Base-by-base conservation (phyloP, 108 stramenopile species). In the Chaetoceros tenuissimus region DNA sequence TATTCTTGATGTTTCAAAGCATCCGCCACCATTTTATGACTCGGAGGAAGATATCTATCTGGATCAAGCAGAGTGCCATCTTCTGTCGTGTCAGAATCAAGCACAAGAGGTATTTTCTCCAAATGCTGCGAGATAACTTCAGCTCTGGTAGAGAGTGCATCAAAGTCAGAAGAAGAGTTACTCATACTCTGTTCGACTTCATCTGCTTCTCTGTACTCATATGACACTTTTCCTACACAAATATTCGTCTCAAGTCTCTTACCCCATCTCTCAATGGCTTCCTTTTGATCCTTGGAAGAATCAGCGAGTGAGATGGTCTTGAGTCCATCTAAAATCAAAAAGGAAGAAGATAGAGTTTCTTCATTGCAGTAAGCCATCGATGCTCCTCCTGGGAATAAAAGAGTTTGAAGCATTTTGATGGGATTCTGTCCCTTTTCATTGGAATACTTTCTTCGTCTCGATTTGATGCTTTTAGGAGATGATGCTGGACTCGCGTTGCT, bases 291-390 rank as follows among this genome's bases (percentile, higher is more conserved):
- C 5, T 5, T 10, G 13, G 13, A 10, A 10, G 34, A 40, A 40
- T 40, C 34, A 10, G 13, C 34, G 13, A 40, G 34, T 10, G 34
- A 40, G 13, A 40, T 40, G 13, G 34, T 40, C 5, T n/a, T 52
- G 31, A 21, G 22, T 3, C 57, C 69, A 51, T 71, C 66, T 22
- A 78, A 19, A 31, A 72, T 62, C 52, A 68, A 62, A 24, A 46
- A 55, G 29, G 23, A 56, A 27, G 53, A 28, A 43, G 26, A 21
- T 23, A n/a, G 23, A 13, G 19, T 28, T 17, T 25, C 20, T 0
- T 58, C 43, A 16, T 51, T 51, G 48, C 63, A 62, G 24, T 34
- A 40, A 10, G 34, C 34, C 34, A 40, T 40, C 13, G 34, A 40
- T 13, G 5, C 13, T 13, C 34, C 34, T 5, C 34, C 34, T 40